Evolutionary conservation across 2,329 filamentous ascomycete genomes (phyloP), one percentile per base, ranked within the genome.

Genomic region (Colletotrichum musae): DNA sequence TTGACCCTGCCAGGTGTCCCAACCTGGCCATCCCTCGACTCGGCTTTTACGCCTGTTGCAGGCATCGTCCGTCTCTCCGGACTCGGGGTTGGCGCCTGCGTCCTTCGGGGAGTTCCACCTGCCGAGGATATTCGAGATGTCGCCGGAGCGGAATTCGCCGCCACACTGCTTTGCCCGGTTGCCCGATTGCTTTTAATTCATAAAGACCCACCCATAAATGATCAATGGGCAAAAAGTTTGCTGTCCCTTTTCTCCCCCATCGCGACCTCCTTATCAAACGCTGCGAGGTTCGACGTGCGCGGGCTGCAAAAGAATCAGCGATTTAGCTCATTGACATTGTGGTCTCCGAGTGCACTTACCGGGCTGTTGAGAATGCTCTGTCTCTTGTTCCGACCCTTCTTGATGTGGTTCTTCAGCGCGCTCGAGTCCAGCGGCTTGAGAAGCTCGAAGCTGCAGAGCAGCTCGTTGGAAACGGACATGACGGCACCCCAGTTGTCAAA

Each of bases 401-500:
- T 99, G 82, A 99, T 99, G 78, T 99, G 96, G 75, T 92, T 98
- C 88, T 99, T 99, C 71, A 99, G 86, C 41, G 95, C 95, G 75
- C 93, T 97, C 13, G 95, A 98, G 81, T 99, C 96, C 54, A 99
- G 87, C 7, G 96, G 96, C 81, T 99, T 99, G 70, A 99, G 87
- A 16, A 99, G 87, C 82, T 99, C 96, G 77, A 99, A 99, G 79
- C 95, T 98, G 83, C 96, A 99, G 1, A 99, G 89, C 60, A 99
- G 83, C 80, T 98, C 96, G 15, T 89, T 90, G 1, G 94, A 98
- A 24, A 99, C 96, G 2, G 95, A 97, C 96, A 99, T 99, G 73
- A 98, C 95, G 15, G 96, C 96, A 21, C 96, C 96, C 94, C 96
- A 98, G 73, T 99, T 99, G 79, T 99, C 96, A 74, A 99, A 99